phyloP scores from a whole-genome alignment of 768 basidiomycete genomes.

The Gyrodon lividus region DNA sequence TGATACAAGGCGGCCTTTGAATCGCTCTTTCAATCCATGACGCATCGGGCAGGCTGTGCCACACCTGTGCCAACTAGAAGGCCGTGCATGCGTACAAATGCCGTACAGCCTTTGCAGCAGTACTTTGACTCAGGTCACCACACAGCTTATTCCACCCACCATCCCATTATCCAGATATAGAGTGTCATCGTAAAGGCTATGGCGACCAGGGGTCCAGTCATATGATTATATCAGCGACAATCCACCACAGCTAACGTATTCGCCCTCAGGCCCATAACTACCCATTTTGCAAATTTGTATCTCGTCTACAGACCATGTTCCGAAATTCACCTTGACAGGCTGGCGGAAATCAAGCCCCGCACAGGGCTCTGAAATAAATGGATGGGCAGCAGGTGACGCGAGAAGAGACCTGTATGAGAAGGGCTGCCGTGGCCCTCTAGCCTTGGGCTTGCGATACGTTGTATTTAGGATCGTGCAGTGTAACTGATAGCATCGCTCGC shows the following conservation, averaged over 20 bases:
- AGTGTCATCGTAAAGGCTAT: too few relatives aligned
- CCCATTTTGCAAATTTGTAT: slow-evolving; percentile 74
- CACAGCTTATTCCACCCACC: background rate
- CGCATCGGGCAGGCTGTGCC: slow-evolving; percentile 24
- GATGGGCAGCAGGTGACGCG: slow-evolving; percentile 23
- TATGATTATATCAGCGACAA: slow-evolving; percentile 8
- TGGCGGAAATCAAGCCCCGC: slow-evolving; percentile 7
- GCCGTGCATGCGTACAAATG: slow-evolving; percentile 19
- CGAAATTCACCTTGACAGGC: slow-evolving; percentile 45
- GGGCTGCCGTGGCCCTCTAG: slow-evolving; percentile 31
- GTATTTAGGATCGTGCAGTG: slow-evolving; percentile 55
- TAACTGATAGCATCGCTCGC: slow-evolving; percentile 28
- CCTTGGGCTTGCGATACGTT: slow-evolving; percentile 39
- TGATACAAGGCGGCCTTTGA: slow-evolving; percentile 36
- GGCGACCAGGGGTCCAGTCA: background rate
- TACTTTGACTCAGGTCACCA: background rate
- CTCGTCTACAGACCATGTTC: slow-evolving; percentile 51
- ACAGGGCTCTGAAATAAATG: slow-evolving; percentile 2
- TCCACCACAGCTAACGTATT: slow-evolving; percentile 51
- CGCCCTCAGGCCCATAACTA: slow-evolving; percentile 58
- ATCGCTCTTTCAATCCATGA: slow-evolving; percentile 32
- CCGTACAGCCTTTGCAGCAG: slow-evolving; percentile 15
- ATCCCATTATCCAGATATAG: too few relatives aligned
- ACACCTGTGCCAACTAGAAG: slow-evolving; percentile 31
- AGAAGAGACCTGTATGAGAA: slow-evolving; percentile 43